These are phyloP conservation scores for Cryptococcus sp. DNA, from an alignment of 1,284 basidiomycete genomes.

Conservation along the genomic window DNA sequence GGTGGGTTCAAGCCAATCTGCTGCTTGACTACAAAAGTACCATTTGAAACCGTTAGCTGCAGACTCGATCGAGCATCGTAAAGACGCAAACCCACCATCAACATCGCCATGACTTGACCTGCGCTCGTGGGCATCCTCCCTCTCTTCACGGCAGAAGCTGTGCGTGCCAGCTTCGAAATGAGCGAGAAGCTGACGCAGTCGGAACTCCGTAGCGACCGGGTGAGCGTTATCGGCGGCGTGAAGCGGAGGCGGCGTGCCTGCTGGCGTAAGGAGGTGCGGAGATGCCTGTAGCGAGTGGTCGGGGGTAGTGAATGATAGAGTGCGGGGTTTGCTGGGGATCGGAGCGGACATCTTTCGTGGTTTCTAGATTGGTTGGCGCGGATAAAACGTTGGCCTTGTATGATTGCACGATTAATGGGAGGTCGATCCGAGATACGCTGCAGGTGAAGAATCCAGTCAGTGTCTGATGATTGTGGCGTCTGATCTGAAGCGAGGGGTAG, in stretches of 20 bases:
- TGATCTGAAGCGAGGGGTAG: too few relatives aligned
- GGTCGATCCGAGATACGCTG: too few relatives aligned
- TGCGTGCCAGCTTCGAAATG: constrained; percentile 38
- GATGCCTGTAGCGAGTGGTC: not conserved
- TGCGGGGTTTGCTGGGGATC: not conserved
- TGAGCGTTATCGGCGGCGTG: constrained; percentile 1
- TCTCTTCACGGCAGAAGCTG: constrained; percentile 29
- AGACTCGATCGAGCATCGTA: too few relatives aligned
- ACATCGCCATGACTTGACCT: constrained; percentile 13
- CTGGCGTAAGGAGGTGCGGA: constrained; percentile 1
- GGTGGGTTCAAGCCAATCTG: too few relatives aligned
- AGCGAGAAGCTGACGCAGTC: constrained; percentile 31
- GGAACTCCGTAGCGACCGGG: constrained; percentile 13
- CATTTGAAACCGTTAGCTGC: too few relatives aligned
- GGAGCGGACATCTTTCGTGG: too few relatives aligned
- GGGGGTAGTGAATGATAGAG: not conserved
- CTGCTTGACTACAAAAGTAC: too few relatives aligned
- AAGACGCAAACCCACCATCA: constrained; percentile 8
- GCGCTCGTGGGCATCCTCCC: constrained; percentile 19
- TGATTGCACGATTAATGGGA: too few relatives aligned
- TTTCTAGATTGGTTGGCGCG: too few relatives aligned
- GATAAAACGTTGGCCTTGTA: too few relatives aligned
- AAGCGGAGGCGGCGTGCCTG: not conserved
- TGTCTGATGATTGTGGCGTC: too few relatives aligned
- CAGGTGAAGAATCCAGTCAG: too few relatives aligned